Percentiles rank a stretch among this genome's conserved stretches.
These are phyloP conservation scores for Carex pumila DNA, from an alignment of 176 grass and related monocot species.

Conservation along the genomic window DNA sequence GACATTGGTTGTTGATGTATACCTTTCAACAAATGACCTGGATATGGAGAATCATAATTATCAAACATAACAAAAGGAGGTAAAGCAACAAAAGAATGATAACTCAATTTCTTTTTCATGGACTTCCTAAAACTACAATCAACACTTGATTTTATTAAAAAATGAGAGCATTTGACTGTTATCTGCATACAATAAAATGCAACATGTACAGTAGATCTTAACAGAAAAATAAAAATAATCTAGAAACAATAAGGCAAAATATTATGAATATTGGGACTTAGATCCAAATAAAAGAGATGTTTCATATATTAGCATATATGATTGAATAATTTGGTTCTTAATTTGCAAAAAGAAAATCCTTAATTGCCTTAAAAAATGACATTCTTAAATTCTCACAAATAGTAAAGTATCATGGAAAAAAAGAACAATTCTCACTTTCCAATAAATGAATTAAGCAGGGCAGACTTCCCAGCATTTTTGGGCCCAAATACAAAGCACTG, in stretches of 20 bases:
- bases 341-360: background rate
- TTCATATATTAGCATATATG: background rate
- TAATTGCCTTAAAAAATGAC: background rate
- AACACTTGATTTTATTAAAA: background rate
- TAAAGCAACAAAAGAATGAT: background rate
- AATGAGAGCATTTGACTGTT: background rate
- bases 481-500: constrained; percentile 94
- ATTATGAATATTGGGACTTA: background rate
- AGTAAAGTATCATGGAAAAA: background rate
- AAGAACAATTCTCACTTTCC: constrained; percentile 48
- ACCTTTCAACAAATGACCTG: constrained; percentile 72
- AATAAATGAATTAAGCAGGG: constrained; percentile 76
- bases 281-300: background rate
- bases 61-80: background rate
- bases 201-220: background rate
- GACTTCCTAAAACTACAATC: background rate
- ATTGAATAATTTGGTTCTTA: background rate
- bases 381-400: background rate
- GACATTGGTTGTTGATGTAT: constrained; percentile 44
- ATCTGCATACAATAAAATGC: background rate
- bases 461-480: constrained; percentile 73
- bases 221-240: background rate
- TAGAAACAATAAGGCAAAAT: background rate
- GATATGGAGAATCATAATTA: constrained; percentile 12
- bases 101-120: background rate